A percentile compares a stretch with the other conserved stretches of the same genome.
Evolutionary conservation across 495 filamentous ascomycete species (phyloP).

Genomic region (Bombardia bombarda): DNA sequence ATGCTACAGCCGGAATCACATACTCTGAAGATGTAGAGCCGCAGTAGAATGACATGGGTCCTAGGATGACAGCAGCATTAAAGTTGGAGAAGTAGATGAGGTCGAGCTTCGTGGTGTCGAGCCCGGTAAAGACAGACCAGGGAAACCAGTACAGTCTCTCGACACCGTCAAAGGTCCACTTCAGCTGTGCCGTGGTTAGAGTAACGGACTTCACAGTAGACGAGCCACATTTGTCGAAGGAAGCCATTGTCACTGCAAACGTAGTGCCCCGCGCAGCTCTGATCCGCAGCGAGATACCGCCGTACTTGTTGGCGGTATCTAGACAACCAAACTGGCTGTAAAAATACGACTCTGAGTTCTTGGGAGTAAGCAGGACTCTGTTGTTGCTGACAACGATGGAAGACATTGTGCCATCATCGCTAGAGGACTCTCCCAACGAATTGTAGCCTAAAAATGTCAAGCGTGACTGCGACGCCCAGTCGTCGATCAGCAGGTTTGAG

Average conservation of each 20-base stretch:
- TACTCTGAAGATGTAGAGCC: constrained; percentile 45
- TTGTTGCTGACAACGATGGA: constrained; percentile 44
- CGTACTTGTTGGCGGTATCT: constrained; percentile 42
- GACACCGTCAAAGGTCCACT: constrained; percentile 54
- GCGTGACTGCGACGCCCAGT: constrained; percentile 56
- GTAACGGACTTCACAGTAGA: constrained; percentile 26
- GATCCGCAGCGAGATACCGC: constrained; percentile 53
- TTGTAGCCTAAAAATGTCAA: constrained; percentile 60
- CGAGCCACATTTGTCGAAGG: constrained; percentile 36
- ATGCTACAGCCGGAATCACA: constrained; percentile 27
- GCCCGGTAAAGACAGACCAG: constrained; percentile 41
- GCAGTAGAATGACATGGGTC: constrained; percentile 55
- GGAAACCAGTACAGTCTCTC: constrained; percentile 54
- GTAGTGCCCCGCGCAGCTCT: constrained; percentile 46
- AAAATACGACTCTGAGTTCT: constrained; percentile 44
- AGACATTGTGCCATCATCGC: constrained; percentile 53
- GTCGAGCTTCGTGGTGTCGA: constrained; percentile 46
- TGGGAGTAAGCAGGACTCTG: constrained; percentile 46
- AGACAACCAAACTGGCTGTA: constrained; percentile 51
- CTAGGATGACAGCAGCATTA: constrained; percentile 41
- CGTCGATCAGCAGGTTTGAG: constrained; percentile 47
- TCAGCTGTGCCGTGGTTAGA: constrained; percentile 39
- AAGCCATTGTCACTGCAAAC: constrained; percentile 44
- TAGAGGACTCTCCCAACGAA: constrained; percentile 46
- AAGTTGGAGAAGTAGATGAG: constrained; percentile 41